Percentiles rank a stretch among this genome's conserved stretches.
Conservation (phyloP, 75 land plant genomes). For the Chamaecyparis obtusa region DNA sequence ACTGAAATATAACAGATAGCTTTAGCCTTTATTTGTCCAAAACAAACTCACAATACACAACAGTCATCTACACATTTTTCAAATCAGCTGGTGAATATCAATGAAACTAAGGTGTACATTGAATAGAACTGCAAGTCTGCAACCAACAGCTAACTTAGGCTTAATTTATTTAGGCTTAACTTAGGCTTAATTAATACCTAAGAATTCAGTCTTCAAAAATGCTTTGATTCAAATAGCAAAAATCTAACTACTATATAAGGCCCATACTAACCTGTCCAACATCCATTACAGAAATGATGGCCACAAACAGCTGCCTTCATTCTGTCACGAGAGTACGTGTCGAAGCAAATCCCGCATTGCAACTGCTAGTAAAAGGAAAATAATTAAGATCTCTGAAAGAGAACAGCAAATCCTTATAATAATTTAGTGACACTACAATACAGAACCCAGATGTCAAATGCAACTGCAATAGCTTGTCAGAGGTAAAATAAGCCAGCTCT, state of each 20-base stretch:
- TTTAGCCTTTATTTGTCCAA: background rate
- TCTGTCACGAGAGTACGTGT: constrained; percentile 25
- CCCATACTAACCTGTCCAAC: constrained; percentile 61
- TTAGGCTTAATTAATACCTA: background rate
- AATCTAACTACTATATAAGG: background rate
- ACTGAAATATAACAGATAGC: background rate
- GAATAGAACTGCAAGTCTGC: background rate
- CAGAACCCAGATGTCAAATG: background rate
- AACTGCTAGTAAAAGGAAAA: constrained; percentile 32
- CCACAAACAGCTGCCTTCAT: constrained; percentile 68
- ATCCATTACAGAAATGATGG: constrained; percentile 61
- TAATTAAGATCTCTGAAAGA: background rate
- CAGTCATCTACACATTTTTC: background rate
- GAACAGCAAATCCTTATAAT: background rate
- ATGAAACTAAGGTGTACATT: background rate
- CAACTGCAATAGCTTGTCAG: background rate
- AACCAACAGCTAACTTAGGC: background rate
- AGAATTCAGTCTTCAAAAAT: background rate
- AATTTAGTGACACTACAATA: background rate
- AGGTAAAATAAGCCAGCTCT: background rate
- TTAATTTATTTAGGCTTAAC: background rate
- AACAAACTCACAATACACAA: too few species aligned
- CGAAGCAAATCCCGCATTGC: constrained; percentile 81
- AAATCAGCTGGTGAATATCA: background rate
- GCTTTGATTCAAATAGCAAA: background rate